Base-by-base conservation (phyloP, 1,284 basidiomycete genomes). In the Pterulicium gracile region DNA sequence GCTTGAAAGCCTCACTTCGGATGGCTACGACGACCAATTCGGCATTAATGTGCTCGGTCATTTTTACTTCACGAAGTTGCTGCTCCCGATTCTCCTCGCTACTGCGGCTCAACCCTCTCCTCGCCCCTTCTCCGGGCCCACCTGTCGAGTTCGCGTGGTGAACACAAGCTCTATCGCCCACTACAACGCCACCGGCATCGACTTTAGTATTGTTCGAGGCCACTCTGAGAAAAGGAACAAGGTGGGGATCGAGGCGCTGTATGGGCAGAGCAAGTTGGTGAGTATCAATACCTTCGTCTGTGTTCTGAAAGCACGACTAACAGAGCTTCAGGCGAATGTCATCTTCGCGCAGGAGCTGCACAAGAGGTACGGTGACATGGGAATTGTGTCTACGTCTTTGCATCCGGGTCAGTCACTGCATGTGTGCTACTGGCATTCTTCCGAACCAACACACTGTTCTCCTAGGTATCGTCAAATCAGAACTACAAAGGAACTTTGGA, bases 1-100 rank as follows among this genome's bases (percentile, higher is more conserved):
- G 0, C 40, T 62, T 0, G 65, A 69, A 3, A 52, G 61, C 49
- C 49, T 70, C 21, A 81, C 80, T 0, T 61, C 60, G 10, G 72
- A 83, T 42, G 75, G 75, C 3, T 79, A 77, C 55, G 77, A 83
- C 47, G 55, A 79, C 7, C 78, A 81, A 53, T 81, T 77, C 45
- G 80, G 77, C 3, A 78, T 75, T 2, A 82, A 81, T 50, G 67
- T 70, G n/a, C 58, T 79, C 21, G 69, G 70, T 54, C 70, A 68
- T 54, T 73, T 68, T 50, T 64, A 66, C 44, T 63, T 80, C 34
- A 72, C 75, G 2, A 55, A 59, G 17, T 55, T 65, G 4, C 64
- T 75, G 10, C 50, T 73, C 1, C 70, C 71, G 1, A 47, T 58
- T 1, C 62, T 75, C 3, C 51, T 65, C 17, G 55, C 58, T 10